Percentiles rank a stretch among this genome's conserved stretches.
Conservation (phyloP, 371 early-diverging fungal genomes). For the Basidiobolus meristosporus region DNA sequence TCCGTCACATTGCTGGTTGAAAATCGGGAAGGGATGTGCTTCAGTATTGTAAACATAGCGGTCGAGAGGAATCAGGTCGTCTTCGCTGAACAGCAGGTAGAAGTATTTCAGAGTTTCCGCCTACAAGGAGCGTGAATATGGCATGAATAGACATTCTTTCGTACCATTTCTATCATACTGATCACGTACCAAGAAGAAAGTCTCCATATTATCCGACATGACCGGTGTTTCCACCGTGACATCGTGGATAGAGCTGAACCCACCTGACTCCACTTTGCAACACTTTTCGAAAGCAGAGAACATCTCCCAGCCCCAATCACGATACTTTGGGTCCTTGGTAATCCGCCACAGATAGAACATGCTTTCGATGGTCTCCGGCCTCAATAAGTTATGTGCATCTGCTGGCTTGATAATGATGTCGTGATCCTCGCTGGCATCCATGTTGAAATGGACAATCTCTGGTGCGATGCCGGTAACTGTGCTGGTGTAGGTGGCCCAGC, state of each 20-base stretch:
- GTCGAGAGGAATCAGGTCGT: conserved; percentile 44
- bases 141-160: background rate
- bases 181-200: conserved; percentile 33
- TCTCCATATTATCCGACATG: conserved; percentile 54
- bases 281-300: conserved; percentile 62
- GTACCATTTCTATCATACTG: background rate
- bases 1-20: conserved; percentile 4
- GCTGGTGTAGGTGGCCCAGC: conserved; percentile 62
- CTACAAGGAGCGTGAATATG: conserved; percentile 16
- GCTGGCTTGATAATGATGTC: conserved; percentile 38
- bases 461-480: conserved; percentile 64
- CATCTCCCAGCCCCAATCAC: conserved; percentile 83
- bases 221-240: conserved; percentile 28
- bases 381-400: conserved; percentile 47
- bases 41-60: conserved; percentile 80
- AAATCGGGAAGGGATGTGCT: conserved; percentile 66
- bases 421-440: conserved; percentile 8
- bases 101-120: conserved; percentile 93
- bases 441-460: conserved; percentile 35
- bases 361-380: conserved; percentile 84
- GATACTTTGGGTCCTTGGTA: conserved; percentile 59
- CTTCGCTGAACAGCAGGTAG: conserved; percentile 62
- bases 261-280: conserved; percentile 7
- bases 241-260: conserved; percentile 59
- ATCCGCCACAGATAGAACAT: conserved; percentile 66